Evolutionary conservation across 805 yeast species (phyloP), one percentile per base, ranked within the genome.

Genomic region (Maudiozyma pseudohumilis): DNA sequence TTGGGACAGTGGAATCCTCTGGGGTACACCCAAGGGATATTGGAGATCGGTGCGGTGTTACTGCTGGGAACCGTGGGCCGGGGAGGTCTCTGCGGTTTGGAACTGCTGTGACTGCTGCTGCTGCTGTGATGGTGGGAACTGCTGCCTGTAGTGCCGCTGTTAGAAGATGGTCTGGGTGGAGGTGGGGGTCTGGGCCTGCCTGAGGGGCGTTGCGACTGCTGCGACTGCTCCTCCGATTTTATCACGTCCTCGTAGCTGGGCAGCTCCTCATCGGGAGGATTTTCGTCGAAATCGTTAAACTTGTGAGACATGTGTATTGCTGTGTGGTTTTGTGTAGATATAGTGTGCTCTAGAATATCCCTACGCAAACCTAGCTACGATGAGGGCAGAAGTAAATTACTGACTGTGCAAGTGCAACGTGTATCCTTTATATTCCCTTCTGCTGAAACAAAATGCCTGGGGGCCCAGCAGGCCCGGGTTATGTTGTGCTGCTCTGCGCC

Each of bases 1-100:
- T 78, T 80, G 7, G 63, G 58, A 52, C 95, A 85, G 40, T 63
- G 60, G 51, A 63, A 79, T 3, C 75, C 68, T 2, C 46, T 55
- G 0, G 94, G 94, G 48, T 81, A 85, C 34, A 56, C 55, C 74
- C 83, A 80, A 0, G 88, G 83, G 6, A 77, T 61, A 1, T 11
- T 22, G 27, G 36, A 25, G 15, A 12, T 23, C 25, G 11, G 27
- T 5, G 37, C 17, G 20, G 13, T 25, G 24, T 18, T 26, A 12
- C 16, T 7, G n/a, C n/a, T n/a, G n/a, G n/a, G n/a, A n/a, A n/a
- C n/a, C 16, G 24, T 20, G 25, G 25, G 6, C 16, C 25, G 25
- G 7, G n/a, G 37, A 9, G 36, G 35, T 21, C 34, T 19, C 6
- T 12, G 17, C 19, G 37, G 33, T 4, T 30, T 23, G 25, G 25